Evolutionary conservation across 2,329 filamentous ascomycete species (phyloP), one percentile per base, ranked within the genome.

Genomic region (Leptodontidium sp.): DNA sequence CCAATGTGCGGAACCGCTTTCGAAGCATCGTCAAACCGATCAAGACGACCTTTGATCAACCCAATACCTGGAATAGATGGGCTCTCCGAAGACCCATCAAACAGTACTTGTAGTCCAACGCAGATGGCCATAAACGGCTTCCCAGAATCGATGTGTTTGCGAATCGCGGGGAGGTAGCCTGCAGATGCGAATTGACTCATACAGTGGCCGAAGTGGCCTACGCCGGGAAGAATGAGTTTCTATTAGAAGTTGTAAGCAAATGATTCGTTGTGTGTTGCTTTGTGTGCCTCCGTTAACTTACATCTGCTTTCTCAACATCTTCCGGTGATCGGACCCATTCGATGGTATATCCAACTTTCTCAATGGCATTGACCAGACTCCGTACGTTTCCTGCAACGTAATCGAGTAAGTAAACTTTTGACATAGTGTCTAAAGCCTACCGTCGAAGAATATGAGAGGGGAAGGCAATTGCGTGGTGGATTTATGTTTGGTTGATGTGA

Each of bases 1-100:
- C 96, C 96, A 80, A 99, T 99, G 82, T 99, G 97, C 49, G 96
- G 96, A n/a, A 99, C 97, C 47, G 94, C 90, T 82, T 98, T 98
- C 76, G 87, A 83, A 40, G 81, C 80, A 78, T 93, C 89, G 78
- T 93, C 84, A 82, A 99, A 99, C 70, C 90, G 90, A 77, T 88
- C 85, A 72, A 99, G 86, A 12, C 82, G 83, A 49, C 87, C 88
- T 55, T 90, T 89, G 70, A 98, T 89, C 35, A 97, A 57, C 5
- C 91, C 91, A 59, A 99, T 83, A 0, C 96, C 96, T 2, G 89
- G 81, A 15, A 93, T 89, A 21, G 84, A 80, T 0, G 89, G 83
- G 72, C 93, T 90, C 80, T 99, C 96, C 50, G 89, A 88, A 0
- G 96, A 98, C 9, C 92, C 91, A 73, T 93, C 86, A 77, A 98